Evolutionary conservation across 768 basidiomycete species (phyloP), one percentile per base, ranked within the genome.

Genomic region (Mycena amicta): DNA sequence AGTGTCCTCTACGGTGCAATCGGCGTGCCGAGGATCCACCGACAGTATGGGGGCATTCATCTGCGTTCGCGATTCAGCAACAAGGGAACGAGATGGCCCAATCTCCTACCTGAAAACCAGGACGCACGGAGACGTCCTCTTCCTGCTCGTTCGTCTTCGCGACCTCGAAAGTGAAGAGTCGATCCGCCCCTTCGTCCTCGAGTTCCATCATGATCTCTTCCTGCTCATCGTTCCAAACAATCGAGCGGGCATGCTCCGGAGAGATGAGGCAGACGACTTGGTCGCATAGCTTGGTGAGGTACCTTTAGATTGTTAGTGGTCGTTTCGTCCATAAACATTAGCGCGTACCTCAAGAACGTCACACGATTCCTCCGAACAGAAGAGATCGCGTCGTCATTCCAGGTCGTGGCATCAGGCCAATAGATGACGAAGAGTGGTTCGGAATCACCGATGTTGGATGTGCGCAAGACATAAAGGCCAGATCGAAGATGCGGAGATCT

Each of bases 391-490:
- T 73, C 69, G 65, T 86, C 83, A 30, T 80, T 66, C 86, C 86
- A 87, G 0, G 85, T 86, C 0, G 70, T 75, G 28, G 82, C 74
- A 57, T 88, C 83, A 0, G 85, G 85, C 86, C 87, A 88, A 55
- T 83, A 86, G 5, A 87, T 62, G 15, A 84, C 75, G 50, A 81
- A 83, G 5, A 81, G 50, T 23, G 72, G 65, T 25, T 73, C 67
- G 1, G 45, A 26, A 2, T 59, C 59, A 1, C 31, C 57, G 13
- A 56, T 27, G 22, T 49, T 43, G 23, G n/a, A 55, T 4, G 61
- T 22, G n/a, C 70, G 71, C 28, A 76, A 71, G 29, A 80, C 60
- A 55, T 86, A 86, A 8, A 86, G 62, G 18, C 84, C 85, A 15
- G 84, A 81, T 8, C 80, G 75, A 4, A 86, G 70, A 20, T 55